These are phyloP conservation scores for Colletotrichum sp. DNA, from an alignment of 2,329 filamentous ascomycete genomes.

Conservation along the genomic window DNA sequence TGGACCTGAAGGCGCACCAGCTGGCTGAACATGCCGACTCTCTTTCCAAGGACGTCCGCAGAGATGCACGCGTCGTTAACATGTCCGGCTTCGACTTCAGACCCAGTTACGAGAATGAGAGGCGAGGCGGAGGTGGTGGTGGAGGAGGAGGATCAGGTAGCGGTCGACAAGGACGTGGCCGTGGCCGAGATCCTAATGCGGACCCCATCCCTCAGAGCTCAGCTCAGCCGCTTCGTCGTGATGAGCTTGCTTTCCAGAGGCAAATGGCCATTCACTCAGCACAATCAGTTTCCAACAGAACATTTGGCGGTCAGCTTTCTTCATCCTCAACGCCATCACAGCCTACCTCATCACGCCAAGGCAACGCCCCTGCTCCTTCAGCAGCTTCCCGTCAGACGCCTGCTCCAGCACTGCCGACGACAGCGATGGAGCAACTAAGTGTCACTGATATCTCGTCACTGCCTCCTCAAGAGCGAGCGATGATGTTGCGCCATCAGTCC, in stretches of 20 bases:
- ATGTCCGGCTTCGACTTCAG: slow-evolving; percentile 86
- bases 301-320: slow-evolving; percentile 87
- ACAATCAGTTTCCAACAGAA: slow-evolving; percentile 78
- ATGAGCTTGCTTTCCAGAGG: slow-evolving; percentile 89
- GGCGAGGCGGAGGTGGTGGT: slow-evolving; percentile 49
- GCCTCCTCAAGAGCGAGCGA: slow-evolving; percentile 80
- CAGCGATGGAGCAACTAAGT: slow-evolving; percentile 56
- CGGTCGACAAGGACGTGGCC: slow-evolving; percentile 47
- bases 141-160: slow-evolving; percentile 41
- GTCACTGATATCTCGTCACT: slow-evolving; percentile 57
- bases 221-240: slow-evolving; percentile 80
- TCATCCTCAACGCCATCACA: slow-evolving; percentile 43
- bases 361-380: neutral
- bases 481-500: slow-evolving; percentile 78
- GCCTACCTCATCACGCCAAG: slow-evolving; percentile 28
- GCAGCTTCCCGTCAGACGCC: slow-evolving; percentile 9
- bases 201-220: slow-evolving; percentile 79
- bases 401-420: slow-evolving; percentile 24
- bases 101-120: slow-evolving; percentile 70
- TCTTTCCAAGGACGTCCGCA: slow-evolving; percentile 80
- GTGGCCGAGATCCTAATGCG: slow-evolving; percentile 86
- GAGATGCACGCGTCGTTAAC: slow-evolving; percentile 86
- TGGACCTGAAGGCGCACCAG: slow-evolving; percentile 95
- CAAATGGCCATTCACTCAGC: slow-evolving; percentile 91
- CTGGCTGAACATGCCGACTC: slow-evolving; percentile 81